Conservation (phyloP, 345 rosid genomes). For the Barbarea vulgaris region DNA sequence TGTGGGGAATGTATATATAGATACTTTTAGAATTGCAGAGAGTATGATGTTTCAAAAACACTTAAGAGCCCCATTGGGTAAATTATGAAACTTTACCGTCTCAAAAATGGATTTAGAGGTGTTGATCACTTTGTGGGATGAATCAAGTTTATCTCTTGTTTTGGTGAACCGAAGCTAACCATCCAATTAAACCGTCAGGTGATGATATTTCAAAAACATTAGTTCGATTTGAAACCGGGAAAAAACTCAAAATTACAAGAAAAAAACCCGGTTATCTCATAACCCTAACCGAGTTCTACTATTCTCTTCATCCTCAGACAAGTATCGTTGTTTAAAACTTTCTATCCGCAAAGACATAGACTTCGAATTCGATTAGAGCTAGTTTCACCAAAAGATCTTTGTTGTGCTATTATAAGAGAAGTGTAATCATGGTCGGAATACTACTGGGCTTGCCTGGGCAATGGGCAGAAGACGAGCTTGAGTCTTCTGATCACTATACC, state of each 20-base stretch:
- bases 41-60: constrained; percentile 12
- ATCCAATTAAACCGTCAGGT: not conserved
- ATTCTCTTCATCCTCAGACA: not conserved
- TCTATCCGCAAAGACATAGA: not conserved
- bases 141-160: not conserved
- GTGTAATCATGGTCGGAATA: constrained; percentile 42
- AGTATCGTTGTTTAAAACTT: not conserved
- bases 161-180: not conserved
- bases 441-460: constrained; percentile 79
- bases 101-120: not conserved
- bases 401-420: not conserved
- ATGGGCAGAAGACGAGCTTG: constrained; percentile 76
- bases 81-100: constrained; percentile 18
- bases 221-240: not conserved
- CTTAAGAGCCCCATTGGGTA: constrained; percentile 8
- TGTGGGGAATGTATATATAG: constrained; percentile 33
- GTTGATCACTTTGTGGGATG: not conserved
- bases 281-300: constrained; percentile 13
- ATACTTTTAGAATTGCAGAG: constrained; percentile 28
- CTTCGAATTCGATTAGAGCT: not conserved
- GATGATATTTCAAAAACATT: not conserved
- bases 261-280: constrained; percentile 3
- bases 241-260: too few species aligned
- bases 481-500: constrained; percentile 73
- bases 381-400: not conserved